Evolutionary conservation across 2,329 filamentous ascomycete genomes (phyloP), one percentile per base, ranked within the genome.

Genomic region (Calonectria hawksworthii): DNA sequence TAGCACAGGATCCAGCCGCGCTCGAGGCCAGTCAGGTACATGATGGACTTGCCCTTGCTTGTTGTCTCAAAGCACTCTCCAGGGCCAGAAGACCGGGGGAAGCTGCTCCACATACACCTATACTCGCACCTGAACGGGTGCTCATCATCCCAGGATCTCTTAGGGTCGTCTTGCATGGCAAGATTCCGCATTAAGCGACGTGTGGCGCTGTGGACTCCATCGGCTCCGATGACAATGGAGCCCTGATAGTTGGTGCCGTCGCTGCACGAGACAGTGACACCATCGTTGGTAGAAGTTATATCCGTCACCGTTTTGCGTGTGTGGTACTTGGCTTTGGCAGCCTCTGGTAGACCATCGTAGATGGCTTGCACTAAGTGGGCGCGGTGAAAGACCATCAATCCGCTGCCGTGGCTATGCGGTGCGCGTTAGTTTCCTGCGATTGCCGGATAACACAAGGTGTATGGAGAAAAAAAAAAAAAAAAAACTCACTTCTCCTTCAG

Each of bases 341-440:
- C 68, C 0, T 78, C 70, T 0, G 76, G 72, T 0, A 79, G 72
- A 16, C 72, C 61, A 0, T 69, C 72, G 32, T 74, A 74, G 16
- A 79, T 76, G 3, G 74, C 13, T 7, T 78, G 69, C 14, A 79
- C 54, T 0, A 79, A 30, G 21, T 79, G 74, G 5, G 73, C 73
- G 4, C 78, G 73, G 1, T 76, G 71, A 23, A 78, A 79, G 74
- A 68, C 76, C 79, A 79, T 75, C 72, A 79, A 1, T 18, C 59
- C 47, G 38, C 26, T 34, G 51, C 73, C 69, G 23, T 79, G 78
- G 0, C 78, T 78, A 73, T 68, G 0, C 69, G 67, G 8, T 18
- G 2, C 2, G 23, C 6, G 18, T 50, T 26, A 65, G 18, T 4
- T 23, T 32, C 11, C 26, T 14, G 38, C 16, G 3, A 18, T 13